Evolutionary conservation across 2,329 filamentous ascomycete species (phyloP), one percentile per base, ranked within the genome.

Genomic region (Aspergillus glaucus): DNA sequence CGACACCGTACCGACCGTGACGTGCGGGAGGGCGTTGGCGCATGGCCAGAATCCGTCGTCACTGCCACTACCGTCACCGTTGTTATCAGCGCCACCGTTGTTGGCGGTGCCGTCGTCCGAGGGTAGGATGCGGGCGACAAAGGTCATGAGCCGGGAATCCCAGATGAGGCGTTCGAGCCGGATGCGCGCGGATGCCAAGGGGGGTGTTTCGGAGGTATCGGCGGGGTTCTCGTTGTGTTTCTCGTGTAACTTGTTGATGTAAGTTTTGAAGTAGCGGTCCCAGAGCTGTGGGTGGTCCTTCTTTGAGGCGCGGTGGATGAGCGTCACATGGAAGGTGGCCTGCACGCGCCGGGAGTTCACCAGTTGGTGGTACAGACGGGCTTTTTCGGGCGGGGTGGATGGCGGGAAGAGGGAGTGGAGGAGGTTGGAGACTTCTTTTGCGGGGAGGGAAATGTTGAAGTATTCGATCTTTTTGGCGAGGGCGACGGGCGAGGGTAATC

Each of bases 241-340:
- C 15, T 36, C 34, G 37, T 40, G 10, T 49, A 72, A 59, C 3
- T 63, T 60, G 15, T 62, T 54, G 19, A 68, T 63, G 57, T 87
- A 81, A 1, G 87, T 69, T n/a, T 78, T 71, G 4, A 65, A 67
- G 58, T 96, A 92, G 48, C 77, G 79, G 47, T 85, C 72, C 93
- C 93, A 98, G 47, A 92, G 75, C 7, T 85, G 79, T 0, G 84
- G 79, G 54, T 84, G 69, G 26, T 84, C 71, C 37, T 75, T 75
- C 8, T 81, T 73, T 2, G 74, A 75, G 9, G 85, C 82, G 43
- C 85, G 84, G 68, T 98, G 93, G 66, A 96, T 89, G 36, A 98
- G 79, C 0, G 93, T 98, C 50, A 98, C 88, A 65, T 98, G 93
- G 66, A 97, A 98, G 37, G 84, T 78, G n/a, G 78, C 64, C 68